These are phyloP conservation scores for Penstemon newberryi DNA, from an alignment of 257 asterid species.

Conservation along the genomic window DNA sequence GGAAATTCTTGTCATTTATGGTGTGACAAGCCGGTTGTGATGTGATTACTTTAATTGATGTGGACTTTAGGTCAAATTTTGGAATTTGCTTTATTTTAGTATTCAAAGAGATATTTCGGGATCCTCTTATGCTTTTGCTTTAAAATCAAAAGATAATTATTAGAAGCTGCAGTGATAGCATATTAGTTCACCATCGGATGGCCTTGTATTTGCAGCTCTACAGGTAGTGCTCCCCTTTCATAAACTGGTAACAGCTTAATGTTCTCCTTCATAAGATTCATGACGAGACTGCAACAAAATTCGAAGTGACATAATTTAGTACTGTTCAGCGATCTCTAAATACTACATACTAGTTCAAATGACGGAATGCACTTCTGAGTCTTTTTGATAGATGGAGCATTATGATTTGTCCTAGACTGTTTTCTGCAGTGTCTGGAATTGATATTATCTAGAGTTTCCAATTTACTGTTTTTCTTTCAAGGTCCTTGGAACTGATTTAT, in stretches of 20 bases:
- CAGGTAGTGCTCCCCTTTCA: not conserved
- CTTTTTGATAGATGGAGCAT: not conserved
- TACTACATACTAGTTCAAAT: not conserved
- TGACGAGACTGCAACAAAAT: not conserved
- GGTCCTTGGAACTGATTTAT: not conserved
- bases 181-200: not conserved
- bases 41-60: not conserved
- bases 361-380: not conserved
- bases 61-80: not conserved
- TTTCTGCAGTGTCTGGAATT: not conserved
- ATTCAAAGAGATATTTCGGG: not conserved
- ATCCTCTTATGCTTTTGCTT: not conserved
- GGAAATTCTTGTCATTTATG: constrained; percentile 1
- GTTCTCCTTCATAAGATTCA: constrained; percentile 10
- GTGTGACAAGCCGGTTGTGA: not conserved
- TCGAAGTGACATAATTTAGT: not conserved
- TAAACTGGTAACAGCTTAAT: not conserved
- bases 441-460: not conserved
- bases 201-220: not conserved
- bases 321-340: not conserved
- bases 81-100: not conserved
- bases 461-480: constrained; percentile 2
- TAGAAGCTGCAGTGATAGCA: constrained; percentile 9
- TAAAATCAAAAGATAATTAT: not conserved
- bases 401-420: constrained; percentile 4